phyloP scores from a whole-genome alignment of 208 protist genomes.

The Tritrichomonas musculus region DNA sequence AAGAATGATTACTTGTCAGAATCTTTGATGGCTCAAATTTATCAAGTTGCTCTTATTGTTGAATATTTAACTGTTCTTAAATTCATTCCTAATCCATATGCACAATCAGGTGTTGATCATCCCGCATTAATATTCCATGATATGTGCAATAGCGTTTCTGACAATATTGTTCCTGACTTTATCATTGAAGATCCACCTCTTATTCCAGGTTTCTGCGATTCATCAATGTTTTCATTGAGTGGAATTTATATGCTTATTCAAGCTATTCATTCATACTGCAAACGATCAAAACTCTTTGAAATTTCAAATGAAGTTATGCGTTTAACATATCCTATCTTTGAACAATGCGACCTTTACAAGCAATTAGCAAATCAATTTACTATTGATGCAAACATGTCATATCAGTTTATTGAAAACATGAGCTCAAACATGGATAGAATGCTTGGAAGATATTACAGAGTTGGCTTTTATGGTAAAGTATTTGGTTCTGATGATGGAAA shows the following conservation, averaged over 20 bases:
- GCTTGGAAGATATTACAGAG: not conserved
- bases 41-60: not conserved
- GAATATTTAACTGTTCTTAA: not conserved
- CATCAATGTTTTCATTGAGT: not conserved
- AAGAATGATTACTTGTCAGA: not conserved
- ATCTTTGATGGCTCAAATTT: not conserved
- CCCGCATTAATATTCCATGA: not conserved
- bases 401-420: not conserved
- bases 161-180: not conserved
- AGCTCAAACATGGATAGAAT: not conserved
- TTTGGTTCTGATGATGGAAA: slow-evolving; percentile 28
- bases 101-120: not conserved
- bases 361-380: not conserved
- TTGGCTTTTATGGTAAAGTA: not conserved
- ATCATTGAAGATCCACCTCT: not conserved
- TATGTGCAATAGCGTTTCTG: not conserved
- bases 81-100: not conserved
- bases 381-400: not conserved
- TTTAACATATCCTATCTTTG: not conserved
- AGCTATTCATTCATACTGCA: not conserved
- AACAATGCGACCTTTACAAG: not conserved
- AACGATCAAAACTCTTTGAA: not conserved
- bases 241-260: not conserved
- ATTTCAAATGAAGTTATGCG: not conserved
- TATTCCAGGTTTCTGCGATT: not conserved